These are phyloP conservation scores for Xerocomus potaroensis DNA, from an alignment of 768 basidiomycete species.

Conservation along the genomic window DNA sequence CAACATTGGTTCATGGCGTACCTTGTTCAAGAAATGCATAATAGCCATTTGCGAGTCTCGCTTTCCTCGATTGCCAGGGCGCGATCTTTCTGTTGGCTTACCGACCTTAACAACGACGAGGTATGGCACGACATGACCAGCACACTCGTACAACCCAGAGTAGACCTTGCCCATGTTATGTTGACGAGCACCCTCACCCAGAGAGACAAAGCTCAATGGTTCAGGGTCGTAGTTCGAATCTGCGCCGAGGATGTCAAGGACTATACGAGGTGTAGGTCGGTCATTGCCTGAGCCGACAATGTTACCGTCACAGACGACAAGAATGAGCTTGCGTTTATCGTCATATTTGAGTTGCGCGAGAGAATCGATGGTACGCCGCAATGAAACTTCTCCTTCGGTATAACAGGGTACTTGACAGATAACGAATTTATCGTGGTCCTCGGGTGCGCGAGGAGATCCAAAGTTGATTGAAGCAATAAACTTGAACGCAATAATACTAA, in stretches of 20 bases:
- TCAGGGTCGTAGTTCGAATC: slow-evolving; percentile 93
- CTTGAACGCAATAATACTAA: slow-evolving; percentile 93
- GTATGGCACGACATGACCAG: slow-evolving; percentile 95
- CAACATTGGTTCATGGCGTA: too few relatives aligned
- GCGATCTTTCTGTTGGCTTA: slow-evolving; percentile 87
- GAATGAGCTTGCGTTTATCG: slow-evolving; percentile 92
- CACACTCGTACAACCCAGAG: slow-evolving; percentile 90
- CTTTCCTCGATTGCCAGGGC: slow-evolving; percentile 97
- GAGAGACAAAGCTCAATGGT: slow-evolving; percentile 87
- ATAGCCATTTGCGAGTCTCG: slow-evolving; percentile 95
- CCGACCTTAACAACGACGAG: slow-evolving; percentile 90
- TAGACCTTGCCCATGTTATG: slow-evolving; percentile 99
- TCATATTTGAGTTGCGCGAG: slow-evolving; percentile 94
- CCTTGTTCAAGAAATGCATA: slow-evolving; percentile 98
- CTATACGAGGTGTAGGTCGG: slow-evolving; percentile 92
- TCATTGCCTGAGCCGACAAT: slow-evolving; percentile 98
- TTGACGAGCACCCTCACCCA: slow-evolving; percentile 93
- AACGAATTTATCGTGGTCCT: slow-evolving; percentile 95
- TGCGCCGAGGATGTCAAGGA: slow-evolving; percentile 92
- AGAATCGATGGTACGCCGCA: slow-evolving; percentile 88
- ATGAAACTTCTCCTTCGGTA: slow-evolving; percentile 87
- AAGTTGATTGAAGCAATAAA: slow-evolving; percentile 91
- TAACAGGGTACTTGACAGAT: slow-evolving; percentile 99
- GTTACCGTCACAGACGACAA: slow-evolving; percentile 96
- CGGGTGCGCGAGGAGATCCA: slow-evolving; percentile 72